Evolutionary conservation across 1,284 basidiomycete genomes (phyloP).

Genomic region (Blastosporella zonata): DNA sequence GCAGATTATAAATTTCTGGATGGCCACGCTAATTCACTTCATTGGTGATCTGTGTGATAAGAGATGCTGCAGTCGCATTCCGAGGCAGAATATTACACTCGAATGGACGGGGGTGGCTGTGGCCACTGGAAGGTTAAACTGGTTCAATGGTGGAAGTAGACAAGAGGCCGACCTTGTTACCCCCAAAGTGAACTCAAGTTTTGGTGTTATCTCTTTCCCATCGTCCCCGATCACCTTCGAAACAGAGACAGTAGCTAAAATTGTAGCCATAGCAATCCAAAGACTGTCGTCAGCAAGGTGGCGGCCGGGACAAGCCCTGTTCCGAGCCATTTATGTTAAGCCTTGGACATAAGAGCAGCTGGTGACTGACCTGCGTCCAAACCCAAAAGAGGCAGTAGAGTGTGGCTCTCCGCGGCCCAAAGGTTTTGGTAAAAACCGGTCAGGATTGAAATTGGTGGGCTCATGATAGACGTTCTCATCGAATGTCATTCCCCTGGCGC

Average conservation of each 20-base stretch:
- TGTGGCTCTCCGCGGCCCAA: neutral
- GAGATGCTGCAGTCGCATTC: neutral
- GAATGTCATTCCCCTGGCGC: neutral
- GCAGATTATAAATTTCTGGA: too few species aligned
- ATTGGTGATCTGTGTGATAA: neutral
- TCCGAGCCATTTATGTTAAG: neutral
- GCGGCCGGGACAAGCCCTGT: neutral
- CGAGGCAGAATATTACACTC: neutral
- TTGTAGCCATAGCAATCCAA: constrained; percentile 4
- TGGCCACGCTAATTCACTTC: neutral
- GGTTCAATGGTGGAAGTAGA: neutral
- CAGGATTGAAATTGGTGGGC: neutral
- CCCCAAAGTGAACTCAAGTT: constrained; percentile 1
- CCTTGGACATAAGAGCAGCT: neutral
- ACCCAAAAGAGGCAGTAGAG: neutral
- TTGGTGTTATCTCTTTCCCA: constrained; percentile 3
- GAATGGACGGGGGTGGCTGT: neutral
- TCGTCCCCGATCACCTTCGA: neutral
- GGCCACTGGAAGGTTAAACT: neutral
- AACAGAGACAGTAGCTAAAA: neutral
- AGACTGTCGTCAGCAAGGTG: neutral
- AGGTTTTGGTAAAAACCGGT: neutral
- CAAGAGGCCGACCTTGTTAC: neutral
- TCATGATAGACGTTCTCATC: neutral
- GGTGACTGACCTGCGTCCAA: neutral